Evolutionary conservation across 2,329 filamentous ascomycete species (phyloP), one percentile per base, ranked within the genome.

Genomic region (Alternaria solani): DNA sequence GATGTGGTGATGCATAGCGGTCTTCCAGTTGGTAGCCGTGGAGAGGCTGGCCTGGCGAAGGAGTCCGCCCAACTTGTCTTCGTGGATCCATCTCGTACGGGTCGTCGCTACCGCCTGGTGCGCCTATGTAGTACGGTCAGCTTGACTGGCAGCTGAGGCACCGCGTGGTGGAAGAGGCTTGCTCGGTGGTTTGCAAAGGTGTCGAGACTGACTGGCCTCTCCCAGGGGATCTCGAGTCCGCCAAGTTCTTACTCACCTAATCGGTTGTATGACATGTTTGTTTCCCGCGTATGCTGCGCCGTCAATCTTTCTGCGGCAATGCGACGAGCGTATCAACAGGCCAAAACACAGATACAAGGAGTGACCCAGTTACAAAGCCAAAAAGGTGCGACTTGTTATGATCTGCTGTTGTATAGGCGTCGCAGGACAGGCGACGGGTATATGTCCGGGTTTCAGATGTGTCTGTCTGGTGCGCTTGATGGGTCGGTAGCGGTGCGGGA

Each of bases 21-120:
- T 96, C 91, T 44, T 95, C 90, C 47, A 96, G 85, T 75, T 96
- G 91, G 78, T 97, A 96, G 66, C 89, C 87, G 69, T 90, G 87
- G 16, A 90, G 81, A 28, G 90, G 91, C 67, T 92, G 89, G 49
- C 88, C 90, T 34, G 92, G 92, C 47, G 92, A 95, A 54, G 92
- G 91, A 57, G 91, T 87, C 76, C 83, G 75, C 74, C 78, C 78
- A 20, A 54, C 54, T 52, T 76, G 73, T 66, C 76, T 84, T 68
- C 83, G 85, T 57, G 85, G 84, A 69, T 87, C 82, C 84, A 88
- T 83, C 32, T 65, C 67, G 68, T 76, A 73, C 51, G 69, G 70
- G 66, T 74, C 70, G 64, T 63, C 67, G 36, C 59, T 62, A 23
- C 41, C 51, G 36, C 54, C 47, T 43, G 61, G 57, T 55, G 65